Conservation (phyloP, 2,329 filamentous ascomycete genomes). For the Coleophoma crateriformis region DNA sequence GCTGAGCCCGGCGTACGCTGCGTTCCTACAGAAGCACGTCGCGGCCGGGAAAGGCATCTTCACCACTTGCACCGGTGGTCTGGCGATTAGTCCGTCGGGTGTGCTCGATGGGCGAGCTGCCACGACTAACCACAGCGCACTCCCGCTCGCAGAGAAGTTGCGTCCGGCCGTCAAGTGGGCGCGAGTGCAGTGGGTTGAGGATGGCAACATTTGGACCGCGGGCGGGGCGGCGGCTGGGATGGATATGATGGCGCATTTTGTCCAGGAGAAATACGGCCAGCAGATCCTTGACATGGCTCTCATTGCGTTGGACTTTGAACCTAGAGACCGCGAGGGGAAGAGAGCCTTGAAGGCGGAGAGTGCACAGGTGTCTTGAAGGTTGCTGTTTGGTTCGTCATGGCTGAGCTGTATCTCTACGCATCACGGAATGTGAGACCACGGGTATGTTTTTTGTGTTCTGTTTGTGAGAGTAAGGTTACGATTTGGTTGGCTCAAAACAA, state of each 20-base stretch:
- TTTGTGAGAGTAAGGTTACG: no score
- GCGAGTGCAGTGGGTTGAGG: constrained; percentile 36
- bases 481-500: no score
- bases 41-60: constrained; percentile 29
- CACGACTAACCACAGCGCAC: constrained; percentile 33
- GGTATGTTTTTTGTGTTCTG: no score
- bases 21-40: constrained; percentile 29
- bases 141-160: constrained; percentile 22
- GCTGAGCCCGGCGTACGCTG: constrained; percentile 23
- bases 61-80: constrained; percentile 32
- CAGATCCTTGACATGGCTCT: constrained; percentile 11
- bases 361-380: background rate
- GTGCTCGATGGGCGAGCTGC: constrained; percentile 36
- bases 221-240: constrained; percentile 39
- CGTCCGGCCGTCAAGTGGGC: constrained; percentile 38
- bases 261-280: constrained; percentile 15
- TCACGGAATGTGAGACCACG: no score
- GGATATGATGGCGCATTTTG: constrained; percentile 24
- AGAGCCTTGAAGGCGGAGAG: background rate
- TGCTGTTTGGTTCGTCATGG: background rate
- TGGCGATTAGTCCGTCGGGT: constrained; percentile 27
- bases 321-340: constrained; percentile 26
- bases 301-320: constrained; percentile 16
- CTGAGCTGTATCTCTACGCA: no score
- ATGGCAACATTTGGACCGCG: constrained; percentile 41